phyloP scores from a whole-genome alignment of 1,139 yeast species.

The Saccharomyces hybrid region DNA sequence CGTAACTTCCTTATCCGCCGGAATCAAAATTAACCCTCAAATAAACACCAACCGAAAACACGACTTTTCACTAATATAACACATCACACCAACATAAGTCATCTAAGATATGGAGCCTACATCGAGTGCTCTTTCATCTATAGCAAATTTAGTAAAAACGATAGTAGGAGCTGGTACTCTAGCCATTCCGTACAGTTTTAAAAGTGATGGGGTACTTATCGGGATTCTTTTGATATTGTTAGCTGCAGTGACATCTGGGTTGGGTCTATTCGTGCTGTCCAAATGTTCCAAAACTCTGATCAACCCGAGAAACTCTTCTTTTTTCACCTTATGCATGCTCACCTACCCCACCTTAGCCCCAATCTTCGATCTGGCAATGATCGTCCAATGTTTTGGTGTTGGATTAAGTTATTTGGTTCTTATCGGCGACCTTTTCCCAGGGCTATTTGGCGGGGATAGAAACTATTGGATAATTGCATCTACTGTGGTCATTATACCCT shows the following conservation, averaged over 20 bases:
- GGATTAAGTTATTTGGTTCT: constrained; percentile 82
- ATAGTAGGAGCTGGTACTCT: constrained; percentile 87
- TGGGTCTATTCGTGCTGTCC: constrained; percentile 76
- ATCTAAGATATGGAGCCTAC: constrained; percentile 18
- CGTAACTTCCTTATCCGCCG: background rate
- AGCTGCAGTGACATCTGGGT: constrained; percentile 73
- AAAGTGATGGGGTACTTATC: constrained; percentile 70
- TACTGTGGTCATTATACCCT: constrained; percentile 59
- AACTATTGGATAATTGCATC: constrained; percentile 60
- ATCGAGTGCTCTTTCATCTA: constrained; percentile 40
- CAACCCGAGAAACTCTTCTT: constrained; percentile 70
- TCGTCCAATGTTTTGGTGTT: constrained; percentile 88
- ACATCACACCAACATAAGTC: background rate
- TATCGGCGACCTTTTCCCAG: constrained; percentile 86
- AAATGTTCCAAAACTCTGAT: constrained; percentile 56
- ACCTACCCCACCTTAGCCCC: constrained; percentile 82
- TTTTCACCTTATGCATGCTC: constrained; percentile 72
- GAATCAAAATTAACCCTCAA: background rate
- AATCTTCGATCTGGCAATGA: constrained; percentile 79
- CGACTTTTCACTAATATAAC: background rate
- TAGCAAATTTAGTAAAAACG: constrained; percentile 58
- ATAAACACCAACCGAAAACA: background rate
- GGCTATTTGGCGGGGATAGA: constrained; percentile 39
- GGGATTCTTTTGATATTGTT: constrained; percentile 59
- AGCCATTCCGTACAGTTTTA: constrained; percentile 85